Conservation (phyloP, 345 rosid genomes). For the Brassica carinata region DNA sequence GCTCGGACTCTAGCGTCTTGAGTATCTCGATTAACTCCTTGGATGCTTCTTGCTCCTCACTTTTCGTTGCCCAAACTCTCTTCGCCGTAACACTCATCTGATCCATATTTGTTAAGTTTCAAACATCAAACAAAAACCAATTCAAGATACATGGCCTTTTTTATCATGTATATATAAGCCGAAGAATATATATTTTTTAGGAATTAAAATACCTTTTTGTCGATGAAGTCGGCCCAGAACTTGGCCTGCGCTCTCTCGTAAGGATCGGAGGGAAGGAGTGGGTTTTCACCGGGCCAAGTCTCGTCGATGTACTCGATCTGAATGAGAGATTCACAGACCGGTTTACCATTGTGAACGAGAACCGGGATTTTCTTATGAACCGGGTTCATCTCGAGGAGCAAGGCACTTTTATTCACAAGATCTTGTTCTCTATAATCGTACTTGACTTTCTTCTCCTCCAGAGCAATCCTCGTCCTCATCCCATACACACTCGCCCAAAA, state of each 20-base stretch:
- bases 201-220: constrained; percentile 8
- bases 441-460: constrained; percentile 16
- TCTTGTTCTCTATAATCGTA: constrained; percentile 21
- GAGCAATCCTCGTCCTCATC: constrained; percentile 29
- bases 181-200: neutral
- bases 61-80: constrained; percentile 23
- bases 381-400: constrained; percentile 12
- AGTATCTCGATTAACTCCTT: constrained; percentile 27
- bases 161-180: too few species aligned
- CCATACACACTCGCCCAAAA: constrained; percentile 31
- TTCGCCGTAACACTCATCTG: constrained; percentile 18
- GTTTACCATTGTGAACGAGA: constrained; percentile 14
- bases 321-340: constrained; percentile 9
- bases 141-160: too few species aligned
- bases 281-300: neutral
- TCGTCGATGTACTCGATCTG: constrained; percentile 16
- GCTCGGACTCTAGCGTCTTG: constrained; percentile 27
- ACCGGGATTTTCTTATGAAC: constrained; percentile 17
- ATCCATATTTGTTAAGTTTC: neutral
- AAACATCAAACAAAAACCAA: too few species aligned
- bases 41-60: constrained; percentile 29
- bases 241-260: neutral
- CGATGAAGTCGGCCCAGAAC: neutral
- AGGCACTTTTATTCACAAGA: neutral
- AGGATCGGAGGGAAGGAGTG: constrained; percentile 16